Conservation (phyloP, 106 monocot genomes). For the Dendrobium huoshanense region DNA sequence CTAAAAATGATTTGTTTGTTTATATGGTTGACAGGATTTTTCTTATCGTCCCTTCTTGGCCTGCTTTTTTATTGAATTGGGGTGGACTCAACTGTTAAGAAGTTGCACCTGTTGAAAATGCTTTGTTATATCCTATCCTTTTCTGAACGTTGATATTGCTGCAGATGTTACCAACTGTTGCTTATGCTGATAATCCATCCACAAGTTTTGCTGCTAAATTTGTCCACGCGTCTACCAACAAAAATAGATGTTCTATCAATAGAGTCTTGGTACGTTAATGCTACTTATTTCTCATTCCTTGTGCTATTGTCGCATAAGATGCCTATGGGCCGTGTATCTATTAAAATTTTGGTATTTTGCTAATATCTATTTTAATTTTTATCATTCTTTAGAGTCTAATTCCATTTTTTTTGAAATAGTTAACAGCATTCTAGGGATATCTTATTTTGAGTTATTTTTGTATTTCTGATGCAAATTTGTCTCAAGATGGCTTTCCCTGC, state of each 20-base stretch:
- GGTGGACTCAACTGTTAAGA: background rate
- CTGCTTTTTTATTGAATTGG: background rate
- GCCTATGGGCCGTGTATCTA: background rate
- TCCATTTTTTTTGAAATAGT: background rate
- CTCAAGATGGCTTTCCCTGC: background rate
- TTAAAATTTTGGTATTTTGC: background rate
- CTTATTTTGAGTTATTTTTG: background rate
- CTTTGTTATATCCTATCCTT: background rate
- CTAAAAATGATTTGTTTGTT: conserved; percentile 1
- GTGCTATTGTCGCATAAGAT: background rate
- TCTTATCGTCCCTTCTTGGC: background rate
- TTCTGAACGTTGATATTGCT: conserved; percentile 16
- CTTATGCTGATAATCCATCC: conserved; percentile 92
- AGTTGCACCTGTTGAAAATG: background rate
- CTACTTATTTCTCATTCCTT: background rate
- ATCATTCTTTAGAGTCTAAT: background rate
- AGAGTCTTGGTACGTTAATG: conserved; percentile 71
- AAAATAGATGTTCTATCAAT: conserved; percentile 96
- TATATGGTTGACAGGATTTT: background rate
- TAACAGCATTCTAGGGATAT: background rate
- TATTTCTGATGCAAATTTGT: conserved; percentile 1
- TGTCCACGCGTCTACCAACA: conserved; percentile 96
- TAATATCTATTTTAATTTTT: background rate
- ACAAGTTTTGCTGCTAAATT: conserved; percentile 96
- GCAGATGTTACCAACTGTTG: conserved; percentile 91